Percentiles rank a stretch among this genome's conserved stretches.
These are phyloP conservation scores for Rhodotorula sp. DNA, from an alignment of 1,284 basidiomycete genomes.

Conservation along the genomic window DNA sequence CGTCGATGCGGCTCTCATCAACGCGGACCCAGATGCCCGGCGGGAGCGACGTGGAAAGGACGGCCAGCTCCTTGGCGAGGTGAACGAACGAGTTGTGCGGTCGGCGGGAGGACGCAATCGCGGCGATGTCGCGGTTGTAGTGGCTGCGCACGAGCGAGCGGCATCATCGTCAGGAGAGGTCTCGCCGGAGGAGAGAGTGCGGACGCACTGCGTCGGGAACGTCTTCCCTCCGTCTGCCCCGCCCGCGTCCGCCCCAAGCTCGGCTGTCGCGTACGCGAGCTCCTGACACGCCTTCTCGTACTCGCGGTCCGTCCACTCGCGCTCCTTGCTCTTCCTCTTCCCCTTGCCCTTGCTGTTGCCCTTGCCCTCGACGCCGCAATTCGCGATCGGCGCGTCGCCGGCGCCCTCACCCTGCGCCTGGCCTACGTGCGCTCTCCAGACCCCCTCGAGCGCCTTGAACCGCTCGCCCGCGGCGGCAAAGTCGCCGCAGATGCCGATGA, in stretches of 20 bases:
- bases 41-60: conserved; percentile 60
- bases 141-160: conserved; percentile 47
- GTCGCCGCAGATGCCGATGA: conserved; percentile 57
- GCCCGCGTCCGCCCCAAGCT: neutral
- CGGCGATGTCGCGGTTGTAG: conserved; percentile 51
- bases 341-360: conserved; percentile 38
- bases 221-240: neutral
- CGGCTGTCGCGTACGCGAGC: conserved; percentile 55
- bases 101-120: conserved; percentile 55
- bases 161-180: too few species aligned
- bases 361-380: too few species aligned
- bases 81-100: conserved; percentile 59
- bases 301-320: conserved; percentile 39
- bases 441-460: conserved; percentile 51
- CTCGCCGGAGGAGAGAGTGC: conserved; percentile 1
- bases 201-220: conserved; percentile 2
- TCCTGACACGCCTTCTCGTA: conserved; percentile 58
- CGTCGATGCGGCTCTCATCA: conserved; percentile 62
- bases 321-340: conserved; percentile 53
- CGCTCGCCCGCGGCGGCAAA: conserved; percentile 60
- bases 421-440: conserved; percentile 7
- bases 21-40: conserved; percentile 62
- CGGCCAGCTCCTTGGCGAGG: conserved; percentile 60
- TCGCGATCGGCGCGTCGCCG: neutral
- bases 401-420: neutral